Conservation (phyloP, 441 rosid species). For the Macaranga tanarius region DNA sequence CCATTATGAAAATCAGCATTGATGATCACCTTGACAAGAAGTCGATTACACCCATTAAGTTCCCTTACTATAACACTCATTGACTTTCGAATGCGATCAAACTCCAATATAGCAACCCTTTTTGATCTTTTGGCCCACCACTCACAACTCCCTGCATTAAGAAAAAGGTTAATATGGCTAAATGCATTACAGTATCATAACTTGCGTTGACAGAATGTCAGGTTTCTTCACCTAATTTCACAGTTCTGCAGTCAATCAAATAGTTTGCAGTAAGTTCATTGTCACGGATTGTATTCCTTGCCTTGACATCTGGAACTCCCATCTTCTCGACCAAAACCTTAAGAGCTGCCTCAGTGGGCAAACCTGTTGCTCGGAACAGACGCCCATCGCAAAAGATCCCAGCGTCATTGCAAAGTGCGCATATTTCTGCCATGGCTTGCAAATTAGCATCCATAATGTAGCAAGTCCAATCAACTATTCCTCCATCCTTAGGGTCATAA, state of each 20-base stretch:
- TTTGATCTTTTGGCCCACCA: constrained; percentile 77
- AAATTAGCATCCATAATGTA: constrained; percentile 86
- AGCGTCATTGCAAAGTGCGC: constrained; percentile 86
- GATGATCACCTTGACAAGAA: constrained; percentile 70
- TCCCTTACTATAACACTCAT: constrained; percentile 75
- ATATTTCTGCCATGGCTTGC: constrained; percentile 75
- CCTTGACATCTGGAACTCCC: constrained; percentile 66
- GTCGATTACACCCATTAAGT: constrained; percentile 59
- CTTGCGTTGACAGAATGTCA: not conserved
- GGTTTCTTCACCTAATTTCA: constrained; percentile 53
- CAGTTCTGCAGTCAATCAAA: constrained; percentile 57
- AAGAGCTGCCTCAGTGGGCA: constrained; percentile 96
- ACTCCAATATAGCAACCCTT: constrained; percentile 76
- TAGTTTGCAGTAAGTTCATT: constrained; percentile 51
- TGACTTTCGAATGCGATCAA: constrained; percentile 83
- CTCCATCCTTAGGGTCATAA: constrained; percentile 89
- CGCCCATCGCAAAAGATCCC: constrained; percentile 70
- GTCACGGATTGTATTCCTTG: constrained; percentile 47
- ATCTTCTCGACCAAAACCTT: constrained; percentile 92
- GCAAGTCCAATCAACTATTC: constrained; percentile 79
- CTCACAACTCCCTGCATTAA: constrained; percentile 58
- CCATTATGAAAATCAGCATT: not conserved
- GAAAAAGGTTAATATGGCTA: constrained; percentile 16
- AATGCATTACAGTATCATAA: constrained; percentile 3
- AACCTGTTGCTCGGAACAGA: constrained; percentile 75